A percentile compares a stretch with the other conserved stretches of the same genome.
These are phyloP conservation scores for Aureobasidium sp. DNA, from an alignment of 2,329 filamentous ascomycete species.

Conservation along the genomic window DNA sequence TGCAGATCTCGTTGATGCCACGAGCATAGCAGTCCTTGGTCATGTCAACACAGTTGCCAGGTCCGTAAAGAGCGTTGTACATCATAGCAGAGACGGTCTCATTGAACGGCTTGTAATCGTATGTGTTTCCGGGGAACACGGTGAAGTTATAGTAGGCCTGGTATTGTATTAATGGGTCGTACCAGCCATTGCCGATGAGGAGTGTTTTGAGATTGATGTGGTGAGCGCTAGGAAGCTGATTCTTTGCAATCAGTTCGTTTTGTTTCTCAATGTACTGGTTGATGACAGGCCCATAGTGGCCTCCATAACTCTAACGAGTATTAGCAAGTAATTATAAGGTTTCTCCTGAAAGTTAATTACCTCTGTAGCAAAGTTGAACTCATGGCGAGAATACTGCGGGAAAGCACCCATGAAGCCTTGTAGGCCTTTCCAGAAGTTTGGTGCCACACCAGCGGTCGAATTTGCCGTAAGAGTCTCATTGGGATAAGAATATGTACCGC, in stretches of 20 bases:
- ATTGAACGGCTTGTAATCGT: conserved; percentile 49
- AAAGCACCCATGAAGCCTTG: conserved; percentile 59
- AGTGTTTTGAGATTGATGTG: conserved; percentile 28
- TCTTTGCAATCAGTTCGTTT: conserved; percentile 15
- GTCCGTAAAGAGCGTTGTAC: conserved; percentile 55
- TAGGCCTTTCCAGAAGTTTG: conserved; percentile 54
- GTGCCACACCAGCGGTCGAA: conserved; percentile 46
- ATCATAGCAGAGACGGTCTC: conserved; percentile 43
- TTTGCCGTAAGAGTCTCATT: conserved; percentile 47
- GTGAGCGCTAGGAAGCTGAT: conserved; percentile 25
- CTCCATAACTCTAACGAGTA: conserved; percentile 21
- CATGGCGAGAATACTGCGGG: conserved; percentile 30
- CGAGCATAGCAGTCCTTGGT: conserved; percentile 49
- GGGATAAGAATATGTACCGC: conserved; percentile 51
- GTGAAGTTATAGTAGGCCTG: conserved; percentile 53
- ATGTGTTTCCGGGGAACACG: conserved; percentile 50
- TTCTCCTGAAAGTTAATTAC: background rate
- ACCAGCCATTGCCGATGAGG: conserved; percentile 52
- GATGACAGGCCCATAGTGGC: conserved; percentile 27
- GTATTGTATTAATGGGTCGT: conserved; percentile 50
- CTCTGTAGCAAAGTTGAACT: conserved; percentile 28
- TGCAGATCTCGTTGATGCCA: conserved; percentile 47
- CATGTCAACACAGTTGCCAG: conserved; percentile 54
- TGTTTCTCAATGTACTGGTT: conserved; percentile 21
- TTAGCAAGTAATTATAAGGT: background rate